Conservation (phyloP, 805 yeast genomes). For the Kockiozyma suomiensis region DNA sequence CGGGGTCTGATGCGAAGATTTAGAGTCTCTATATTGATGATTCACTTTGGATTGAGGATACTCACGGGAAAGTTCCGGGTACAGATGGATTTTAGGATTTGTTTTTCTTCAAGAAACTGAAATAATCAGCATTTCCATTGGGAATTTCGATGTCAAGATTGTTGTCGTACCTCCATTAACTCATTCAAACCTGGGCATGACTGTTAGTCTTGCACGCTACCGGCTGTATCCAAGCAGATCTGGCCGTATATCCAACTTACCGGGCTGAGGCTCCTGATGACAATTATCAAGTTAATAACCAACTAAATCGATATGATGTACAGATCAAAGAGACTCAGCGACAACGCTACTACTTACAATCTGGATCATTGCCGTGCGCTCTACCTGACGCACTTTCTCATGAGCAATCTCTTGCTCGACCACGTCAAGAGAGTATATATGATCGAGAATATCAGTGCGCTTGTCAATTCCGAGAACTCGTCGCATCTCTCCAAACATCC, state of each 20-base stretch:
- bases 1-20: slow-evolving; percentile 44
- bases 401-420: slow-evolving; percentile 51
- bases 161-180: slow-evolving; percentile 45
- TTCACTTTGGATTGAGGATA: too few relatives aligned
- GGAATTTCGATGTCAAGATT: too few relatives aligned
- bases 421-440: slow-evolving; percentile 50
- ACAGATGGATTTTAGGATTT: slow-evolving; percentile 57
- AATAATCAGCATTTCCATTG: neutral
- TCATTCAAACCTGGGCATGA: slow-evolving; percentile 48
- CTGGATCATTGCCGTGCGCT: slow-evolving; percentile 60
- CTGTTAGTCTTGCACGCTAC: too few relatives aligned
- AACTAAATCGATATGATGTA: too few relatives aligned
- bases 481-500: slow-evolving; percentile 54
- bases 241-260: too few relatives aligned
- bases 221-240: too few relatives aligned
- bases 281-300: neutral
- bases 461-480: slow-evolving; percentile 55
- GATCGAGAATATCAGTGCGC: slow-evolving; percentile 55
- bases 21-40: neutral
- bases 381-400: slow-evolving; percentile 54
- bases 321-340: too few relatives aligned
- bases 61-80: slow-evolving; percentile 57
- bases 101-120: slow-evolving; percentile 37
- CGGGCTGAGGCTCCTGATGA: slow-evolving; percentile 42
- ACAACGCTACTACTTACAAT: slow-evolving; percentile 41